Conservation (phyloP, 2,329 filamentous ascomycete species). For the Pseudocercospora eumusae region DNA sequence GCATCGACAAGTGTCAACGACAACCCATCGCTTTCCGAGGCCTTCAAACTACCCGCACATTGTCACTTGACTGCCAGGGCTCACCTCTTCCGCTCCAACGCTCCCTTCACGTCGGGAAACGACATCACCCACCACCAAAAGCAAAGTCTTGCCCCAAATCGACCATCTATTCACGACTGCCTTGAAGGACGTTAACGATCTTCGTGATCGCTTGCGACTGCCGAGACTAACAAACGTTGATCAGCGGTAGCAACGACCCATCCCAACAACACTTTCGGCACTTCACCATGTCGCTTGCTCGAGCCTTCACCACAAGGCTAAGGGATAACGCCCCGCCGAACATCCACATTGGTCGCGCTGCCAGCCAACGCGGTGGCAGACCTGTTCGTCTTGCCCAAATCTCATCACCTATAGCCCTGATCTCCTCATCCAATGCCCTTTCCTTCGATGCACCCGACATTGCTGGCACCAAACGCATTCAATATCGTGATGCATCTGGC, state of each 20-base stretch:
- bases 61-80: background rate
- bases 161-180: background rate
- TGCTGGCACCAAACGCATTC: slow-evolving; percentile 36
- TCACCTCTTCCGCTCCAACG: slow-evolving; percentile 1
- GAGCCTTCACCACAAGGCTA: slow-evolving; percentile 73
- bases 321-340: slow-evolving; percentile 53
- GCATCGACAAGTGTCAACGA: background rate
- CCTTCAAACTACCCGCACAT: background rate
- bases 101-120: slow-evolving; percentile 6
- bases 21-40: slow-evolving; percentile 2
- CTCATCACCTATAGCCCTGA: slow-evolving; percentile 79
- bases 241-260: slow-evolving; percentile 12
- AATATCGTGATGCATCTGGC: slow-evolving; percentile 30
- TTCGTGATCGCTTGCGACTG: slow-evolving; percentile 12
- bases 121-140: slow-evolving; percentile 5
- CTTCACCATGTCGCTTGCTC: slow-evolving; percentile 60
- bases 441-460: slow-evolving; percentile 93
- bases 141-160: background rate
- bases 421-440: slow-evolving; percentile 95
- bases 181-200: background rate
- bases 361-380: slow-evolving; percentile 50
- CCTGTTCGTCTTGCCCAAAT: slow-evolving; percentile 69
- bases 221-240: slow-evolving; percentile 11
- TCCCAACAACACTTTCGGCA: slow-evolving; percentile 1
- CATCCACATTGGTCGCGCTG: slow-evolving; percentile 42